A percentile compares a stretch with the other conserved stretches of the same genome.
These are phyloP conservation scores for Chaetothyriales sp. DNA, from an alignment of 2,329 filamentous ascomycete genomes.

Conservation along the genomic window DNA sequence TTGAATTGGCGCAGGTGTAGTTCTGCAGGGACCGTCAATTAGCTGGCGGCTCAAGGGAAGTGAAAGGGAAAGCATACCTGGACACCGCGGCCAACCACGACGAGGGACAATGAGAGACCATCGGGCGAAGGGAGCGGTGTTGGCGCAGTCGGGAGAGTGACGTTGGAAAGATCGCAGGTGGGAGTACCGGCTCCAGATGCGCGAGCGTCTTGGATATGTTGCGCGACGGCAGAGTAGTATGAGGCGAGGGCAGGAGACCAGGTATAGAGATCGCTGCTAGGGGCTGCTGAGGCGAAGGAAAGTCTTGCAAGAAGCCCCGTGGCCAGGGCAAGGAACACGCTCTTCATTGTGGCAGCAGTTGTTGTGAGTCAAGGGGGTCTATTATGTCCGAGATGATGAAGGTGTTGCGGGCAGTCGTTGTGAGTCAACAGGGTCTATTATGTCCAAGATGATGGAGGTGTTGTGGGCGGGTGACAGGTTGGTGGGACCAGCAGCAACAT, in stretches of 20 bases:
- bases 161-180: conserved; percentile 24
- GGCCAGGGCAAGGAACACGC: neutral
- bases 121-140: conserved; percentile 49
- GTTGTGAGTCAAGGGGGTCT: no score
- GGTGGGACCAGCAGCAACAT: neutral
- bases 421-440: no score
- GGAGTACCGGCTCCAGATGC: conserved; percentile 9
- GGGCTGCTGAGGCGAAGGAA: neutral
- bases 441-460: no score
- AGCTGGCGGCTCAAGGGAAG: conserved; percentile 1
- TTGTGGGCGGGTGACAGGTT: neutral
- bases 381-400: neutral
- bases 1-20: conserved; percentile 64
- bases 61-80: conserved; percentile 24
- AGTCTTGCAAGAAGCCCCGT: neutral
- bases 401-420: no score
- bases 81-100: conserved; percentile 75
- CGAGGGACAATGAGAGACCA: conserved; percentile 56
- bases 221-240: conserved; percentile 28
- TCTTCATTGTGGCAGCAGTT: neutral
- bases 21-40: conserved; percentile 45
- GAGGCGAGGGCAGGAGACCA: conserved; percentile 29
- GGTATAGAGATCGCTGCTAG: conserved; percentile 5
- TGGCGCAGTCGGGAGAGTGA: conserved; percentile 30
- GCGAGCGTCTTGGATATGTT: conserved; percentile 24